Evolutionary conservation across 1,284 basidiomycete genomes (phyloP), one percentile per base, ranked within the genome.

Genomic region (Rhodofomes roseus): DNA sequence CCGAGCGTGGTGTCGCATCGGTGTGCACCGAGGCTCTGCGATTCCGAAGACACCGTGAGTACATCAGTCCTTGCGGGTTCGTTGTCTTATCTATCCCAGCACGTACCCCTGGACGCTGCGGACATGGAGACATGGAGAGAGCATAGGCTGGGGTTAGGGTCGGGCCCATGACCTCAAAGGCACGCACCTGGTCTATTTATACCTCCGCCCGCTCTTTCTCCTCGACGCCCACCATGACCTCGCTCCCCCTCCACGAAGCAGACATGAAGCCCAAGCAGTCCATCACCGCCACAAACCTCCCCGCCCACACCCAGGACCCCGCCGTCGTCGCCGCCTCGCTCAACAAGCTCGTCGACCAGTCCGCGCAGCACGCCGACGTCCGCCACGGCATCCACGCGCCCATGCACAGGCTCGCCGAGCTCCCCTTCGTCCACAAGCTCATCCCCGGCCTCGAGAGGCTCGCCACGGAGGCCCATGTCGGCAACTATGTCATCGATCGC

Each of bases 401-500:
- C 9, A 69, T 71, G 68, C 68, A 72, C 57, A 43, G 55, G 56
- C 55, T 70, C 55, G 57, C 37, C 57, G 60, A 66, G 37, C 61
- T 76, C n/a, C 73, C 75, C 0, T 75, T 78, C 74, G 68, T 84
- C 37, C 73, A 79, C 60, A 75, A 72, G 41, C 70, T 84, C 36
- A 74, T 86, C 16, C 85, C 85, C 1, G 81, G 82, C 23, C 73
- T 87, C 43, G 77, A 86, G 71, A 76, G 76, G 57, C 70, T 85
- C 36, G 84, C 83, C 1, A 68, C 70, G 4, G 72, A 76, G 25
- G 81, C 82, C 61, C 85, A 87, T 59, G 74, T 81, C 50, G 89
- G 89, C 4, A 90, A 91, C 72, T 91, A 77, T 69, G 87, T 90
- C 27, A 73, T 82, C 29, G 78, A 89, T 48, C 78, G 90, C 20